phyloP scores from a whole-genome alignment of 2,329 filamentous ascomycete species.

The Colletotrichum sublineola region DNA sequence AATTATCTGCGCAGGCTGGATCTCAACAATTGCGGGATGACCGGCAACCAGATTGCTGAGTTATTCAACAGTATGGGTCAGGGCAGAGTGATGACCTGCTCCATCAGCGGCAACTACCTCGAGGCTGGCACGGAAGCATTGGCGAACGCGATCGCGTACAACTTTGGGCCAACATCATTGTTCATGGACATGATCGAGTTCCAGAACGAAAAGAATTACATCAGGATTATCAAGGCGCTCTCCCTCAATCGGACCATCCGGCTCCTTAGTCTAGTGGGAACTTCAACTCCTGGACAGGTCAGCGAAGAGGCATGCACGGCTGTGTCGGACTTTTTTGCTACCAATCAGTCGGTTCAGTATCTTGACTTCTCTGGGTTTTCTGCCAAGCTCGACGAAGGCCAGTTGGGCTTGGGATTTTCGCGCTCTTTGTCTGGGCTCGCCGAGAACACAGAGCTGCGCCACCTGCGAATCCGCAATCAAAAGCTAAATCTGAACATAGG shows the following conservation, averaged over 20 bases:
- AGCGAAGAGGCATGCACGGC: constrained; percentile 62
- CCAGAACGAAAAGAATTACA: constrained; percentile 63
- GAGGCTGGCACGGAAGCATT: constrained; percentile 66
- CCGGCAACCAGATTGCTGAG: constrained; percentile 62
- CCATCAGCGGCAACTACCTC: constrained; percentile 65
- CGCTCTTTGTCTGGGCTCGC: constrained; percentile 62
- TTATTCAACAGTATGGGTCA: constrained; percentile 65
- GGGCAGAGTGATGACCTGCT: constrained; percentile 61
- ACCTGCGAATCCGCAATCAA: constrained; percentile 69
- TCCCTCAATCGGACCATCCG: constrained; percentile 64
- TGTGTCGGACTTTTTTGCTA: constrained; percentile 64
- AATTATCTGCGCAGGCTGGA: constrained; percentile 58
- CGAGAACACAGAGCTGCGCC: constrained; percentile 59
- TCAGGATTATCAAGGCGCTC: constrained; percentile 63
- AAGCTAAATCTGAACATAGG: constrained; percentile 67
- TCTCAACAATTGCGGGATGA: constrained; percentile 66
- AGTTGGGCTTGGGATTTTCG: constrained; percentile 67
- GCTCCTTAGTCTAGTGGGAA: constrained; percentile 67
- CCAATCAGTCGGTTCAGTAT: constrained; percentile 64
- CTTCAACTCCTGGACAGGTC: constrained; percentile 61
- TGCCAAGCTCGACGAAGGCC: constrained; percentile 69
- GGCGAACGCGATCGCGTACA: constrained; percentile 60
- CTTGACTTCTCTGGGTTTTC: constrained; percentile 70
- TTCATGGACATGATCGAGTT: constrained; percentile 72
- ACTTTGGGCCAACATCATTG: constrained; percentile 63